A percentile compares a stretch with the other conserved stretches of the same genome.
Conservation (phyloP, 2,329 filamentous ascomycete genomes). For the Aureobasidium lini region DNA sequence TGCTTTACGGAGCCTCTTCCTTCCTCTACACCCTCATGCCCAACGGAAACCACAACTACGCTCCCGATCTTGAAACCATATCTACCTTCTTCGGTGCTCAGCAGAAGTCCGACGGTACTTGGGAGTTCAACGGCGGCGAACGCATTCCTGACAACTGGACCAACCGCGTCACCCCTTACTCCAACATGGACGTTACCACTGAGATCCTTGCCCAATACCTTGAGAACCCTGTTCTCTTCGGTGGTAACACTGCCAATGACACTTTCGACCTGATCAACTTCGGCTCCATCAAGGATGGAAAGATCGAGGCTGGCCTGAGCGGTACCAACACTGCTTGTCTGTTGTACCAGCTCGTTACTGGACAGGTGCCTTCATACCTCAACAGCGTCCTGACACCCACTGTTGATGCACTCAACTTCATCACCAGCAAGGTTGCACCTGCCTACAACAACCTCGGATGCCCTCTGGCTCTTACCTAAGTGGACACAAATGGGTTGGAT, state of each 20-base stretch:
- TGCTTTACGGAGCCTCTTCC: conserved; percentile 36
- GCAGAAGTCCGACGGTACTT: conserved; percentile 31
- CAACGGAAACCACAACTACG: conserved; percentile 25
- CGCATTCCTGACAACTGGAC: conserved; percentile 37
- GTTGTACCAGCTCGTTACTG: conserved; percentile 37
- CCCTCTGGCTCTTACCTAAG: conserved; percentile 23
- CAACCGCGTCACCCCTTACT: conserved; percentile 30
- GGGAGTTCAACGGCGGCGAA: conserved; percentile 32
- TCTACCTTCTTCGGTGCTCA: conserved; percentile 37
- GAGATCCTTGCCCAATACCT: conserved; percentile 38
- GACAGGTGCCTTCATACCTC: conserved; percentile 30
- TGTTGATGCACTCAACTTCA: conserved; percentile 28
- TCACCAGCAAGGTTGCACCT: conserved; percentile 25
- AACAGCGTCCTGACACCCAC: conserved; percentile 32
- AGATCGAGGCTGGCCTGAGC: conserved; percentile 23
- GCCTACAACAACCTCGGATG: conserved; percentile 31
- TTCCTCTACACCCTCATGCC: conserved; percentile 40
- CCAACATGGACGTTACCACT: conserved; percentile 27
- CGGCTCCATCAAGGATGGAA: conserved; percentile 33
- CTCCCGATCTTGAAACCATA: conserved; percentile 30
- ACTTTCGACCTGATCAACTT: conserved; percentile 34
- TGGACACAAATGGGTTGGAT: background rate
- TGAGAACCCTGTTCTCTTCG: conserved; percentile 37
- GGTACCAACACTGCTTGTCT: conserved; percentile 30
- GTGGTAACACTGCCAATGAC: conserved; percentile 34